phyloP scores from a whole-genome alignment of 331 rosid species.

The Dryas integrifolia region DNA sequence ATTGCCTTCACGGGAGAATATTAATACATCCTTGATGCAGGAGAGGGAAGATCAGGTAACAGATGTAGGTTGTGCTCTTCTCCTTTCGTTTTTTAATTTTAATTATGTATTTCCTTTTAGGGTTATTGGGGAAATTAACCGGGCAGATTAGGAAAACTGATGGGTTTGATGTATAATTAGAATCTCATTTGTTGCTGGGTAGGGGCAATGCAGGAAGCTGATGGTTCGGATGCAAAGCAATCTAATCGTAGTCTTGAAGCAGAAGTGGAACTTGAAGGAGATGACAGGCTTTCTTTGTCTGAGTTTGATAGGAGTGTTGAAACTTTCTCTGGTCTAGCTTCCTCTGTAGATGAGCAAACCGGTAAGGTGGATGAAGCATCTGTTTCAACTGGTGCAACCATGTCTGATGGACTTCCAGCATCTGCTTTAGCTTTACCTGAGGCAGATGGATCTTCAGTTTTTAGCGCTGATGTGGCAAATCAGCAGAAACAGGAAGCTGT shows the following conservation, averaged over 20 bases:
- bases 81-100: conserved; percentile 35
- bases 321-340: conserved; percentile 32
- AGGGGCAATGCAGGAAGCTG: conserved; percentile 93
- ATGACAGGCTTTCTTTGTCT: conserved; percentile 30
- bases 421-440: conserved; percentile 26
- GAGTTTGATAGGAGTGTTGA: conserved; percentile 36
- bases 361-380: conserved; percentile 37
- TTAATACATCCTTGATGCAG: conserved; percentile 38
- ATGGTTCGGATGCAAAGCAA: conserved; percentile 48
- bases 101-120: neutral
- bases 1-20: conserved; percentile 12
- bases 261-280: conserved; percentile 37
- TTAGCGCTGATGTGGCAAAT: conserved; percentile 29
- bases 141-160: conserved; percentile 29
- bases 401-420: conserved; percentile 37
- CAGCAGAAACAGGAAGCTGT: conserved; percentile 27
- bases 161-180: conserved; percentile 56
- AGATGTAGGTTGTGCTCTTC: conserved; percentile 87
- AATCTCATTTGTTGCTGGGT: conserved; percentile 80
- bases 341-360: conserved; percentile 36
- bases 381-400: conserved; percentile 32
- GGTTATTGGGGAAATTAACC: conserved; percentile 22
- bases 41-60: conserved; percentile 82
- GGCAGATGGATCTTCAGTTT: conserved; percentile 32
- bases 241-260: conserved; percentile 37